Conservation (phyloP, 2,329 filamentous ascomycete species). For the Colletotrichum sp. region DNA sequence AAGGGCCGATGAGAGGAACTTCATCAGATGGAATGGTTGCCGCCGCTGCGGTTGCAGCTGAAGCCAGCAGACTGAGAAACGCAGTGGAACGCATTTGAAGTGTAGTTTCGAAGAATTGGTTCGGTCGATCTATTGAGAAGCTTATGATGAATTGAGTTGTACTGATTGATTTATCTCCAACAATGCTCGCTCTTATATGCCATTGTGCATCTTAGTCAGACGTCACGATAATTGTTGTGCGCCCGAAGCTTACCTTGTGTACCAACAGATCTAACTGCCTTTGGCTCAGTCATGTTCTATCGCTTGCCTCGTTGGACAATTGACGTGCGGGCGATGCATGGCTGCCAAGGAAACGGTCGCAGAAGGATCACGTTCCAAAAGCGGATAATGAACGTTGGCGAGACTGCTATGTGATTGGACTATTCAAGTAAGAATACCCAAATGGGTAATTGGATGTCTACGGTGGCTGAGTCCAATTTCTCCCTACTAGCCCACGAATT, state of each 20-base stretch:
- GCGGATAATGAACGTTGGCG: neutral
- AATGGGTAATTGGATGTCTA: neutral
- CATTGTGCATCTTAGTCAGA: neutral
- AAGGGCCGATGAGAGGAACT: constrained; percentile 25
- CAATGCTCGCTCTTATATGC: neutral
- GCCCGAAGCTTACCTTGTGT: neutral
- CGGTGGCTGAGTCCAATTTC: neutral
- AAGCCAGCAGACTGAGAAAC: neutral
- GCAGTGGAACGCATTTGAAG: neutral
- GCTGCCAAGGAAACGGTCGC: neutral
- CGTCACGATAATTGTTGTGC: neutral
- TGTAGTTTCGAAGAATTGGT: neutral
- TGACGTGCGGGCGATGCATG: neutral
- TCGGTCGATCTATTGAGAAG: neutral
- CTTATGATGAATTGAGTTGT: neutral
- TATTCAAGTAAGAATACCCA: neutral
- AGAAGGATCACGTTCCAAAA: neutral
- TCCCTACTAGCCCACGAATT: neutral
- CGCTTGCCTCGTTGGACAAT: neutral
- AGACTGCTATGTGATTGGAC: neutral
- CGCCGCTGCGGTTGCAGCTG: neutral
- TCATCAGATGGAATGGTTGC: neutral
- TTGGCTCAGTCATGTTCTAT: neutral
- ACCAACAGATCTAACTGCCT: neutral
- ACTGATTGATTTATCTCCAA: neutral